A percentile compares a stretch with the other conserved stretches of the same genome.
Conservation (phyloP, 225 moss, liverwort and hornwort genomes). For the Marchantia polymorpha region DNA sequence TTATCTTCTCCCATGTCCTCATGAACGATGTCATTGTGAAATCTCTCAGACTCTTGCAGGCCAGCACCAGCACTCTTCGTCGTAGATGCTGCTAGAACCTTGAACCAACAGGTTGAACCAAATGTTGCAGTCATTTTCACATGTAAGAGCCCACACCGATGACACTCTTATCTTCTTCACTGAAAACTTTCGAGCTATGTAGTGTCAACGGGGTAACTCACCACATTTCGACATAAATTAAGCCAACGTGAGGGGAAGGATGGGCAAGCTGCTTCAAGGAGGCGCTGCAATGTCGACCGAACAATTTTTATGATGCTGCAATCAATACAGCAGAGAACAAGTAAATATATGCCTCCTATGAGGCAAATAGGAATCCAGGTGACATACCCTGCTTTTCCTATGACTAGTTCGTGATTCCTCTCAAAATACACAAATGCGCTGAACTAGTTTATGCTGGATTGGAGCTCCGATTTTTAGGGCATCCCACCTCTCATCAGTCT, state of each 20-base stretch:
- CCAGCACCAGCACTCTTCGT: conserved; percentile 75
- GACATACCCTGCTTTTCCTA: background rate
- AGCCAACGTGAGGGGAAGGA: conserved; percentile 96
- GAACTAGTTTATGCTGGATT: too few species aligned
- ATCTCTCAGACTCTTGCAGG: conserved; percentile 51
- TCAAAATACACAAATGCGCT: background rate
- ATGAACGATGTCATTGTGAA: conserved; percentile 18
- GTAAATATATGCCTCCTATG: background rate
- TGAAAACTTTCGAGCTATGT: background rate
- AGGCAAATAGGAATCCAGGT: background rate
- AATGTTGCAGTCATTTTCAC: background rate
- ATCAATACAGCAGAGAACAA: background rate
- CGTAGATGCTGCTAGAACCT: conserved; percentile 90
- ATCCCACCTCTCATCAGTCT: conserved; percentile 84
- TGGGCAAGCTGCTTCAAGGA: conserved; percentile 94
- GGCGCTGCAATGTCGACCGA: conserved; percentile 78
- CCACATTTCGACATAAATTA: conserved; percentile 92
- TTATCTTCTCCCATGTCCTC: conserved; percentile 76
- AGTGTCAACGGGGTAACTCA: conserved; percentile 21
- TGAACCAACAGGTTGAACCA: conserved; percentile 14
- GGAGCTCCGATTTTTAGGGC: background rate
- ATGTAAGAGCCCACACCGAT: background rate
- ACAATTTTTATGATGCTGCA: conserved; percentile 76
- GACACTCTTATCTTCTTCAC: background rate
- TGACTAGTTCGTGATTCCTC: background rate